Evolutionary conservation across 345 rosid genomes (phyloP), one percentile per base, ranked within the genome.

Genomic region (Eutrema yunnanense): DNA sequence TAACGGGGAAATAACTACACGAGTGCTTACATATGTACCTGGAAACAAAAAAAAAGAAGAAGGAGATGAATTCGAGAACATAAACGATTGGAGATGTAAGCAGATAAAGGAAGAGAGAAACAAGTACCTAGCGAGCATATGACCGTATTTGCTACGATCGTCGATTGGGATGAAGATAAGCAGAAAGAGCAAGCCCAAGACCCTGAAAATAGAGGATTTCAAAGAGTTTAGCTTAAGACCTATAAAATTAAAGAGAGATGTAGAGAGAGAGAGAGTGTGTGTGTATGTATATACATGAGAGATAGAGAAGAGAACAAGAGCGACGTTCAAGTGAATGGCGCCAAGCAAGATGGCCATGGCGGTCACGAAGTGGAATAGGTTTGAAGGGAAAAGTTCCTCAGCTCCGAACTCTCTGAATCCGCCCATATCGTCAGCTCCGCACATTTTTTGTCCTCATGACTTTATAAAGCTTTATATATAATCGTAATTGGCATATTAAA

Each of bases 11-110:
- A 81, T 92, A 88, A 72, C 78, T 78, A 79, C 82, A 83, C 1
- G 87, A 89, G 75, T 85, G 96, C 73, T 81, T 84, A 69, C 93
- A 90, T 67, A 95, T 83, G 71, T 77, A 88, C 84, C 98, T 94
- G 85, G 26, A 49, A 66, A 33, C 9, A 50, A 30, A 30, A 8
- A 32, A 16, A 16, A 16, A 30, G 32, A 3, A 30, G 33, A 32
- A 4, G 5, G 14, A 38, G 37, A 73, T 52, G 69, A 43, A 10
- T 13, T 22, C 2, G 7, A 48, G 9, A 72, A 27, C 13, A 36
- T 4, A 71, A 11, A 37, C 19, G 4, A 71, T 29, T 29, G 19
- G 22, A 22, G 64, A 71, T 54, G 19, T 43, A 43, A 16, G 57
- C 6, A 26, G 37, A 60, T 22, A 60, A 11, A 26, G 6, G 33